phyloP scores from a whole-genome alignment of 257 asterid genomes.

The Solanum etuberosum region DNA sequence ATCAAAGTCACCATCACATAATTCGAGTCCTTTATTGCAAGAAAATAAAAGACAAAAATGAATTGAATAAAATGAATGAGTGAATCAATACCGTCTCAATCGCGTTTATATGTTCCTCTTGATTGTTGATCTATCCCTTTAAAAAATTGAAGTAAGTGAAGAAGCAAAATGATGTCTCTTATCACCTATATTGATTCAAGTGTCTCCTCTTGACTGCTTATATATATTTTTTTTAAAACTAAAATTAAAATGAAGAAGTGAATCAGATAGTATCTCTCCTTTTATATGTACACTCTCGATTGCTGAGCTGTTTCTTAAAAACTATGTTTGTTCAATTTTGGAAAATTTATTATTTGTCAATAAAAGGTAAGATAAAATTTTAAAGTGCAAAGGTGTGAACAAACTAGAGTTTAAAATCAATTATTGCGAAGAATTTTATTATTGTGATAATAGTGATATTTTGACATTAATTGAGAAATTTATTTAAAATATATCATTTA shows the following conservation, averaged over 20 bases:
- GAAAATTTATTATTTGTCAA: background rate
- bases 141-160: background rate
- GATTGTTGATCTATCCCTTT: too few species aligned
- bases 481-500: background rate
- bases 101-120: too few species aligned
- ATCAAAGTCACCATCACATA: background rate
- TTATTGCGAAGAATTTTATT: too few species aligned
- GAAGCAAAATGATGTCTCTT: background rate
- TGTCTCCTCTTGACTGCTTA: too few species aligned
- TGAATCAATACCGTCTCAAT: too few species aligned
- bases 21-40: background rate
- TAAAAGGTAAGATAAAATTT: background rate
- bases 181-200: too few species aligned
- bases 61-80: background rate
- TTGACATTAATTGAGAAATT: background rate
- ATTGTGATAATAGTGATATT: background rate
- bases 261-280: background rate
- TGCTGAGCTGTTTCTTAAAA: background rate
- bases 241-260: background rate
- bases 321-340: background rate
- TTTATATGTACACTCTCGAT: background rate
- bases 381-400: background rate
- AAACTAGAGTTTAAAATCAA: background rate
- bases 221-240: too few species aligned
- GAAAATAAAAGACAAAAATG: background rate